Evolutionary conservation across 345 rosid genomes (phyloP), one percentile per base, ranked within the genome.

Genomic region (Citrus reticulata): DNA sequence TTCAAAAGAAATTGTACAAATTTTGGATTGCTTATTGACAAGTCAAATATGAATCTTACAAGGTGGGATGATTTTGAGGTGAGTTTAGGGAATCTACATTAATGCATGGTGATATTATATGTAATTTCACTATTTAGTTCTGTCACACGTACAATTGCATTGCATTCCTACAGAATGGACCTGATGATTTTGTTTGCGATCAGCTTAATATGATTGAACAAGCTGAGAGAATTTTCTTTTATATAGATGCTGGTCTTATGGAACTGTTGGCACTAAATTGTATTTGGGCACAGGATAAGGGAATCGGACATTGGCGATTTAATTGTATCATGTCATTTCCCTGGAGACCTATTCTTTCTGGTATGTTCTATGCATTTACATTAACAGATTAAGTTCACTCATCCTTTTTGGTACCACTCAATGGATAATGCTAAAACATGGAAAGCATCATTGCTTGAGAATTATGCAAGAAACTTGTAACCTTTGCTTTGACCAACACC

Each of bases 261-360:
- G 22, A 17, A 27, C 35, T 24, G 11, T 34, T 27, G 10, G 24
- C 27, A 51, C 55, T 65, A 39, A 17, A 32, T 30, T 25, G 62
- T 32, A 27, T 57, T 68, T 74, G 73, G 61, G 40, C 79, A 60
- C 89, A 95, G 99, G 90, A 91, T 74, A 95, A 91, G 83, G 96
- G 97, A 84, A 81, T 93, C 25, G 99, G 98, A 64, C 96, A 95
- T 63, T 95, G 97, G 99, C 84, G 89, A 42, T 95, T 95, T 77
- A 93, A 91, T 77, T 95, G 99, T 81, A 83, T 89, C 77, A 91
- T 95, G 99, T 85, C 93, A 32, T 93, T 95, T 80, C 99, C 99
- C 13, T 95, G 99, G 99, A 91, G 85, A 86, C 99, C 99, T 42
- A 93, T 95, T 82, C 97, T 95, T 77, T 95, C 98, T 24, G 98